Conservation (phyloP, 2,329 filamentous ascomycete genomes). For the Fusarium metavorans region DNA sequence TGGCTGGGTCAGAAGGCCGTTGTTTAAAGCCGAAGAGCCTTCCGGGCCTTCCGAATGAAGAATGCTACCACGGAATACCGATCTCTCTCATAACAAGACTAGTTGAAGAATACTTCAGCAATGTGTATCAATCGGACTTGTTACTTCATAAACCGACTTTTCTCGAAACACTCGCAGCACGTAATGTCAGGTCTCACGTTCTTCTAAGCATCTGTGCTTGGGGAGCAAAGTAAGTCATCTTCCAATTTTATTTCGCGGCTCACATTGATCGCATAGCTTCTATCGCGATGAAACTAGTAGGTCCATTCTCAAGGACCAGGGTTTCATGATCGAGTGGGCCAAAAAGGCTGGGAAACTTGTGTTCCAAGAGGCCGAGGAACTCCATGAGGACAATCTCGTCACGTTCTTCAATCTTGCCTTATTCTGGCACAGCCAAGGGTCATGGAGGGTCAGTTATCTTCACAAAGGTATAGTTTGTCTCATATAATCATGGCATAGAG, state of each 20-base stretch:
- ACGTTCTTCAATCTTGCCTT: constrained; percentile 33
- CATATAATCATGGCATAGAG: rapidly evolving
- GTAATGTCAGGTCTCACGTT: background rate
- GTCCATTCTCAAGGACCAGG: background rate
- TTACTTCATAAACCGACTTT: constrained; percentile 15
- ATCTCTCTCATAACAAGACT: background rate
- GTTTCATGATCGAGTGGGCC: constrained; percentile 20
- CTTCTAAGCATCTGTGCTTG: constrained; percentile 33
- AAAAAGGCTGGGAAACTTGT: constrained; percentile 21
- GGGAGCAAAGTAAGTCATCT: constrained; percentile 33
- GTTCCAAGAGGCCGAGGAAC: constrained; percentile 23
- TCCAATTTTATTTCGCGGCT: rapidly evolving
- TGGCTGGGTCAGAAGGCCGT: background rate
- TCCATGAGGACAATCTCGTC: constrained; percentile 27
- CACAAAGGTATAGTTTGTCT: constrained; percentile 22
- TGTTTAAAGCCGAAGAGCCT: background rate
- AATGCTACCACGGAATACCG: background rate
- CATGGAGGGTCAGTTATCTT: constrained; percentile 35
- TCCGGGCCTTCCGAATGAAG: background rate
- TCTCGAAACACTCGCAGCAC: background rate
- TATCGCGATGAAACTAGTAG: constrained; percentile 4
- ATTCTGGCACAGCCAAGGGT: constrained; percentile 39
- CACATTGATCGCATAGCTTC: constrained; percentile 1
- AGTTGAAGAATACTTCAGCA: constrained; percentile 23
- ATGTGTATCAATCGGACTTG: constrained; percentile 31